Evolutionary conservation across 1,139 yeast species (phyloP), one percentile per base, ranked within the genome.

Genomic region (Scheffersomyces segobiensis): DNA sequence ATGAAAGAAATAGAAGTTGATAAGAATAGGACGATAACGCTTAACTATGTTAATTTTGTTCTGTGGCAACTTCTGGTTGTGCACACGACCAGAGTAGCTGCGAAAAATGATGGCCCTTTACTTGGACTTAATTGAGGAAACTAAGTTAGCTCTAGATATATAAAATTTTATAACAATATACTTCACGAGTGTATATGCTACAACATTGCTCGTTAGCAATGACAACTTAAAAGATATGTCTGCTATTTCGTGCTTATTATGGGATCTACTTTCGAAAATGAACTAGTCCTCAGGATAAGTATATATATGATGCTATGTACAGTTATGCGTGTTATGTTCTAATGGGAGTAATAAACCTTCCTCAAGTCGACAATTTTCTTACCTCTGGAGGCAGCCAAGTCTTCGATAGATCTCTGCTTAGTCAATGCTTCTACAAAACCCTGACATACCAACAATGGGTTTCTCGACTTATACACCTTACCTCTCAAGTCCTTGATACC

Each of bases 401-500:
- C 97, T 67, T 91, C 96, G 66, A 92, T 83, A 17, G 96, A 82
- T 64, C 86, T 86, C 75, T 93, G 98, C 67, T 86, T 85, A 53
- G 88, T 80, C 64, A 96, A 83, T 1, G 98, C 98, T 72, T 92
- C 96, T 59, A 93, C 82, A 57, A 93, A 86, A 53, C 96, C 97
- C 78, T 93, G 93, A 58, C 93, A 91, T 55, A 93, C 97, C 75
- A 93, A 93, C 96, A 95, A 91, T 54, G 91, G 90, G 77, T 95
- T 95, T 80, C 98, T 86, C 47, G 97, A 91, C 70, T 93, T 89
- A 79, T 90, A 91, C 55, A 95, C 89, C 72, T 93, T 93, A 4
- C 97, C 98, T 67, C 93, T 86, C 67, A 95, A 80, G 77, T 95
- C 99, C 73, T 89, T 91, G 71, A 95, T 93, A 63, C 99, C 99